Percentiles rank a stretch among this genome's conserved stretches.
phyloP scores from a whole-genome alignment of 805 yeast genomes.

The Saccharomycopsis microspora region DNA sequence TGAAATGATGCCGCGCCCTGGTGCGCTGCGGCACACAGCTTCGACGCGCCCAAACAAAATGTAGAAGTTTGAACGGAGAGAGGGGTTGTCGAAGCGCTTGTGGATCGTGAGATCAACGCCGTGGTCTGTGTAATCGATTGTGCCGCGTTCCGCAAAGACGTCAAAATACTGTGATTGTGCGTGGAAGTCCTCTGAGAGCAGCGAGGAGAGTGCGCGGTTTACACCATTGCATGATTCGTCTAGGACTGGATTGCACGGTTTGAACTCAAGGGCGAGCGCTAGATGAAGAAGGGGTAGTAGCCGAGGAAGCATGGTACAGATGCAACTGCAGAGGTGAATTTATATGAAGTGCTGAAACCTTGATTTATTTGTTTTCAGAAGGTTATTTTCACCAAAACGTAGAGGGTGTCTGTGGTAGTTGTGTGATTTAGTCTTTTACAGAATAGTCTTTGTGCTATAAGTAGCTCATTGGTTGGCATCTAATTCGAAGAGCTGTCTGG shows the following conservation, averaged over 20 bases:
- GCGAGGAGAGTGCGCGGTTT: slow-evolving; percentile 8
- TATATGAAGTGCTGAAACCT: no score
- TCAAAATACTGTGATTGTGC: slow-evolving; percentile 6
- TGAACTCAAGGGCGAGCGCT: slow-evolving; percentile 5
- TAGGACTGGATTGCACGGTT: slow-evolving; percentile 15
- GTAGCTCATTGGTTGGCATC: no score
- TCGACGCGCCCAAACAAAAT: slow-evolving; percentile 66
- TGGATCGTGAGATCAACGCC: slow-evolving; percentile 42
- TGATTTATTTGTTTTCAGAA: no score
- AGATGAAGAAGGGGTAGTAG: not conserved
- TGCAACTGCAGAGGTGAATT: no score
- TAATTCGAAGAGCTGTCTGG: no score
- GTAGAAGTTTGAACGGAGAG: slow-evolving; percentile 49
- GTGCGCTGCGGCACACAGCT: slow-evolving; percentile 44
- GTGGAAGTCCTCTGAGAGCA: slow-evolving; percentile 9
- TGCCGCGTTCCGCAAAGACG: slow-evolving; percentile 9
- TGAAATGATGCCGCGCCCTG: slow-evolving; percentile 54
- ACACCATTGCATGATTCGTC: slow-evolving; percentile 7
- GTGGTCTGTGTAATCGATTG: slow-evolving; percentile 25
- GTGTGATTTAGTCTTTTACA: no score
- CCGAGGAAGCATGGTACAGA: not conserved
- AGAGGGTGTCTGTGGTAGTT: no score
- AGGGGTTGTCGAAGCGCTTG: slow-evolving; percentile 48
- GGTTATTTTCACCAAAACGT: no score
- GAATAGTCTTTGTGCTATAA: no score